A percentile compares a stretch with the other conserved stretches of the same genome.
phyloP scores from a whole-genome alignment of 2,329 filamentous ascomycete genomes.

The Aureobasidium musti region DNA sequence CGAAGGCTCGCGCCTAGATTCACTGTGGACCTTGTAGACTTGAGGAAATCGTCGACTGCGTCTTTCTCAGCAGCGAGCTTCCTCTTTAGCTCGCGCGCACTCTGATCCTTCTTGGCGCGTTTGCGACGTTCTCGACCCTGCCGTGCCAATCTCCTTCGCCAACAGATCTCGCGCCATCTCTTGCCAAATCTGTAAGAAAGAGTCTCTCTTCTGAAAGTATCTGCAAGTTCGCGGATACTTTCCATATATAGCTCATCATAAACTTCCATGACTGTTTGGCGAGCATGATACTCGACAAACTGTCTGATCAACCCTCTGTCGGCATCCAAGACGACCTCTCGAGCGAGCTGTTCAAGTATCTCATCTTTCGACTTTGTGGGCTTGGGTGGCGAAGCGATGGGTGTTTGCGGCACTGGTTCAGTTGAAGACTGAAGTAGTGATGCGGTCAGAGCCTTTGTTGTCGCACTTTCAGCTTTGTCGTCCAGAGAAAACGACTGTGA shows the following conservation, averaged over 20 bases:
- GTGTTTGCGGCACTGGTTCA: slow-evolving; percentile 26
- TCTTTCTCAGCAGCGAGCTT: slow-evolving; percentile 34
- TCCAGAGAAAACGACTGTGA: slow-evolving; percentile 36
- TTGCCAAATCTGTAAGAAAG: slow-evolving; percentile 43
- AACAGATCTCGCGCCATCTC: slow-evolving; percentile 44
- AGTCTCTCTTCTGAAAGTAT: slow-evolving; percentile 39
- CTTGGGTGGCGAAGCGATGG: slow-evolving; percentile 28
- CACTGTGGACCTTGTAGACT: slow-evolving; percentile 1
- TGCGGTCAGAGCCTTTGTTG: neutral
- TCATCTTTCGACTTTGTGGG: slow-evolving; percentile 14
- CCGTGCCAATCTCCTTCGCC: slow-evolving; percentile 41
- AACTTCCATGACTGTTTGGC: slow-evolving; percentile 41
- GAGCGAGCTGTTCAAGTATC: slow-evolving; percentile 41
- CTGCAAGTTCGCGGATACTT: slow-evolving; percentile 36
- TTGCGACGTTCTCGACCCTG: slow-evolving; percentile 42
- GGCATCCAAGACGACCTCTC: slow-evolving; percentile 43
- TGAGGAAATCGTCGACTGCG: slow-evolving; percentile 31
- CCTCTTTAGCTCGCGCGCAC: slow-evolving; percentile 34
- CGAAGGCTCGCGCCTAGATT: neutral
- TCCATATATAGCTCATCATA: slow-evolving; percentile 41
- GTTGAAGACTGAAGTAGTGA: neutral
- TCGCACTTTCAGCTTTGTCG: neutral
- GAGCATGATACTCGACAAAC: slow-evolving; percentile 47
- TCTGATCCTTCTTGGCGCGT: slow-evolving; percentile 29
- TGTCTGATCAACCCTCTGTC: slow-evolving; percentile 49